Conservation (phyloP, 805 yeast species). For the Wickerhamomyces mucosus region DNA sequence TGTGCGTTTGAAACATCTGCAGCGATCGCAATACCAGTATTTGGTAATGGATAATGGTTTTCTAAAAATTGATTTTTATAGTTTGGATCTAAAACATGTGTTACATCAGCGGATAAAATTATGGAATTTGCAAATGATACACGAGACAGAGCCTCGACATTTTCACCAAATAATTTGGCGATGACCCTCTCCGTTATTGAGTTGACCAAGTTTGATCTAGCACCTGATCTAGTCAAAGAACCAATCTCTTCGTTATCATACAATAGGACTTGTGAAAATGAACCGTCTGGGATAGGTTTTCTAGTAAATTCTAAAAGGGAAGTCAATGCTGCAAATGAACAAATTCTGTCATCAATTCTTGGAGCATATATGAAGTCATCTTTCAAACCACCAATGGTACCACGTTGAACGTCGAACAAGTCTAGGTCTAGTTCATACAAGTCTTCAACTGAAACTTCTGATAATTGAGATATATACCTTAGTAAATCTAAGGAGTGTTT, state of each 20-base stretch:
- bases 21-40: conserved; percentile 62
- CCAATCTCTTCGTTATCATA: conserved; percentile 84
- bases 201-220: conserved; percentile 68
- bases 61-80: conserved; percentile 60
- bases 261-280: conserved; percentile 51
- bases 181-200: conserved; percentile 49
- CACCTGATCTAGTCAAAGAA: conserved; percentile 72
- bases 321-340: conserved; percentile 63
- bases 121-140: conserved; percentile 64
- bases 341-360: conserved; percentile 76
- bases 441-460: conserved; percentile 49
- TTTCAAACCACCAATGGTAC: conserved; percentile 67
- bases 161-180: conserved; percentile 12
- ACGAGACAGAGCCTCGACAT: conserved; percentile 20
- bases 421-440: conserved; percentile 68
- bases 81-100: conserved; percentile 76
- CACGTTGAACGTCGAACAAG: conserved; percentile 73
- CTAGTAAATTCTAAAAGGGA: conserved; percentile 43
- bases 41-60: conserved; percentile 72
- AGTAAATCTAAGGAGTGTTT: conserved; percentile 60
- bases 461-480: conserved; percentile 57
- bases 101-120: conserved; percentile 77
- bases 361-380: conserved; percentile 75
- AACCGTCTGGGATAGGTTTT: conserved; percentile 24
- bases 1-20: conserved; percentile 66